Evolutionary conservation across 2,329 filamentous ascomycete genomes (phyloP).

Genomic region (Penicillium sp.): DNA sequence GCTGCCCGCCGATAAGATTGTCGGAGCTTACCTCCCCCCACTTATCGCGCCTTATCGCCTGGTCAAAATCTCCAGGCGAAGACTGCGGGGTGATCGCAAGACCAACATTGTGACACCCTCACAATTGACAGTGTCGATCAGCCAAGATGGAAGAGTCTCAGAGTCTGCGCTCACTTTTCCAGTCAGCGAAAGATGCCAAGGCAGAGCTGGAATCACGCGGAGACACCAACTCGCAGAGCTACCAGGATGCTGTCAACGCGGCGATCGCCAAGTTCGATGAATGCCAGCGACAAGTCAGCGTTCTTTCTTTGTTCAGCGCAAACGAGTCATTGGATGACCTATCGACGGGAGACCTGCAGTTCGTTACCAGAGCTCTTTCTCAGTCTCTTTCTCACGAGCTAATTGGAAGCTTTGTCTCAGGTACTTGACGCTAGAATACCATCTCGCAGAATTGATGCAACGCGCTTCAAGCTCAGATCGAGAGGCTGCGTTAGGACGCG

Average conservation of each 20-base stretch:
- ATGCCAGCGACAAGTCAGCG: conserved; percentile 62
- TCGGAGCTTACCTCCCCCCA: background rate
- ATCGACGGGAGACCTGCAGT: conserved; percentile 76
- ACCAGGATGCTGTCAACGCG: conserved; percentile 60
- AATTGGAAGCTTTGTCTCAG: conserved; percentile 35
- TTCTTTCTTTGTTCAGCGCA: conserved; percentile 76
- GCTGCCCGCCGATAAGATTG: conserved; percentile 9
- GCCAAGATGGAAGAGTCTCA: conserved; percentile 41
- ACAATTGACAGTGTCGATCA: background rate
- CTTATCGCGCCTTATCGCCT: conserved; percentile 14
- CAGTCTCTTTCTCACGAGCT: conserved; percentile 9
- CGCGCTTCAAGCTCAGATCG: conserved; percentile 60
- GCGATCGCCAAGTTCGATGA: conserved; percentile 67
- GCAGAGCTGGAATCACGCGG: conserved; percentile 56
- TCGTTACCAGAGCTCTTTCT: conserved; percentile 7
- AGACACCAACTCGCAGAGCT: conserved; percentile 59
- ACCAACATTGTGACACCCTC: background rate
- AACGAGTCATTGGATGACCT: conserved; percentile 89
- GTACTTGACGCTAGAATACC: conserved; percentile 70
- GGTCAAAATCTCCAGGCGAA: conserved; percentile 19
- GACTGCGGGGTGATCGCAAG: conserved; percentile 13
- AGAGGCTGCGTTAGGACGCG: conserved; percentile 54
- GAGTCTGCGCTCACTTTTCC: conserved; percentile 52
- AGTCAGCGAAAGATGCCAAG: conserved; percentile 51
- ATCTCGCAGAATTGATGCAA: conserved; percentile 72